Conservation (phyloP, 2,329 filamentous ascomycete species). For the Camillea tinctor region DNA sequence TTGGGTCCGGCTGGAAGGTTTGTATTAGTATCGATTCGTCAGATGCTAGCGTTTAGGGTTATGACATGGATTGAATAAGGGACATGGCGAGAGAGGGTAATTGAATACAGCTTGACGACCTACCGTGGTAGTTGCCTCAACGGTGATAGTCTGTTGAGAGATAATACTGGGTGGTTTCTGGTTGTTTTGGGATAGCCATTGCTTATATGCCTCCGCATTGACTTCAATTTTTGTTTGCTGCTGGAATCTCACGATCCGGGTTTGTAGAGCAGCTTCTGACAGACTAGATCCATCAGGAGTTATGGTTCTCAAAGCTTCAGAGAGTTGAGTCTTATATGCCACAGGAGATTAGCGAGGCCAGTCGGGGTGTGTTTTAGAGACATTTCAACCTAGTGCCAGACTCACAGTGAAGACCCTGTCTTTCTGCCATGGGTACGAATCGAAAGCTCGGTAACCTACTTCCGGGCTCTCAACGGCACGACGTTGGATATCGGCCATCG, state of each 20-base stretch:
- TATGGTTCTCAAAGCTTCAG: slow-evolving; percentile 10
- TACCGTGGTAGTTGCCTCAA: slow-evolving; percentile 24
- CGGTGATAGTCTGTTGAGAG: slow-evolving; percentile 23
- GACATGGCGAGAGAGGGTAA: neutral
- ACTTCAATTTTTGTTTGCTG: slow-evolving; percentile 28
- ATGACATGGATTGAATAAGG: neutral
- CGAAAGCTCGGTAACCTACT: slow-evolving; percentile 28
- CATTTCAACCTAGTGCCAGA: neutral
- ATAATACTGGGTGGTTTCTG: slow-evolving; percentile 21
- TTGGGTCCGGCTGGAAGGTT: slow-evolving; percentile 16
- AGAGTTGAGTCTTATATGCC: slow-evolving; percentile 21
- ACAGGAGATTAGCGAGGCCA: neutral
- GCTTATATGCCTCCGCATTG: slow-evolving; percentile 25
- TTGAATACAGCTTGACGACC: neutral
- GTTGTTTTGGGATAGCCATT: slow-evolving; percentile 23
- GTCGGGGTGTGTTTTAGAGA: slow-evolving; percentile 3
- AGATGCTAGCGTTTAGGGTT: too few species aligned
- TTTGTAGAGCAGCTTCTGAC: slow-evolving; percentile 22
- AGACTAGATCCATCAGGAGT: slow-evolving; percentile 12
- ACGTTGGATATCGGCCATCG: slow-evolving; percentile 23
- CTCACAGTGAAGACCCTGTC: slow-evolving; percentile 31
- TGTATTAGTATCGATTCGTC: slow-evolving; percentile 1
- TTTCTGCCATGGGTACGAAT: slow-evolving; percentile 32
- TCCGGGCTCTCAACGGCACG: slow-evolving; percentile 27
- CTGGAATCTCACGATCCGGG: slow-evolving; percentile 27